Conservation (phyloP, 108 stramenopile genomes). For the Tribonema minus region DNA sequence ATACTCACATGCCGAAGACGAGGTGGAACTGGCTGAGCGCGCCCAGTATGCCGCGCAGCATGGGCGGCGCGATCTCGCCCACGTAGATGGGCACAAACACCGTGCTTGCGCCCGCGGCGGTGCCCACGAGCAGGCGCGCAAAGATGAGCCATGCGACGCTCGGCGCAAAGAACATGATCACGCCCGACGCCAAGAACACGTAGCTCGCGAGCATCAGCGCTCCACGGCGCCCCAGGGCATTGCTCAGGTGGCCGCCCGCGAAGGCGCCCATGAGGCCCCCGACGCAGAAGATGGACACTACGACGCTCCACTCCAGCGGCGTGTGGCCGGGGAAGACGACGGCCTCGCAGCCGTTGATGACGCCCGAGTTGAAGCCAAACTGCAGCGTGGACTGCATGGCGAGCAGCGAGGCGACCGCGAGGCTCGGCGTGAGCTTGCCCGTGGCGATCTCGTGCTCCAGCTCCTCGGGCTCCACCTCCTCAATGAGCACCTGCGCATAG, state of each 20-base stretch:
- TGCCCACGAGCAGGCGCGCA: no score
- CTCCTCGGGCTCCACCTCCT: no score
- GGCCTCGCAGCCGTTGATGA: neutral
- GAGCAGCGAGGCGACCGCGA: neutral
- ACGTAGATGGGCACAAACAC: constrained; percentile 92
- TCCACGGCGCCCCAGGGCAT: no score
- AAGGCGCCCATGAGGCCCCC: constrained; percentile 34
- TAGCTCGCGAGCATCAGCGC: no score
- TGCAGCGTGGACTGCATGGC: neutral
- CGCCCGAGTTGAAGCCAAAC: neutral
- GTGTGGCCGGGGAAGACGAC: constrained; percentile 54
- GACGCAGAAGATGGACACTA: constrained; percentile 49
- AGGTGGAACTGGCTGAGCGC: constrained; percentile 89
- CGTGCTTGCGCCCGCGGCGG: constrained; percentile 54
- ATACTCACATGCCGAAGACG: constrained; percentile 88
- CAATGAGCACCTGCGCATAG: no score
- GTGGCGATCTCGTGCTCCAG: no score
- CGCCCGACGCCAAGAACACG: no score
- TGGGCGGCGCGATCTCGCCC: constrained; percentile 88
- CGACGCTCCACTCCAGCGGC: constrained; percentile 44
- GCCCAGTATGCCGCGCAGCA: constrained; percentile 85
- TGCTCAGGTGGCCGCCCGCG: neutral
- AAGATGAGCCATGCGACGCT: no score
- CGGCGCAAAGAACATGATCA: no score
- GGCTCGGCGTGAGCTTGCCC: neutral